These are phyloP conservation scores for Heteromeles arbutifolia DNA, from an alignment of 306 rosid species.

Conservation along the genomic window DNA sequence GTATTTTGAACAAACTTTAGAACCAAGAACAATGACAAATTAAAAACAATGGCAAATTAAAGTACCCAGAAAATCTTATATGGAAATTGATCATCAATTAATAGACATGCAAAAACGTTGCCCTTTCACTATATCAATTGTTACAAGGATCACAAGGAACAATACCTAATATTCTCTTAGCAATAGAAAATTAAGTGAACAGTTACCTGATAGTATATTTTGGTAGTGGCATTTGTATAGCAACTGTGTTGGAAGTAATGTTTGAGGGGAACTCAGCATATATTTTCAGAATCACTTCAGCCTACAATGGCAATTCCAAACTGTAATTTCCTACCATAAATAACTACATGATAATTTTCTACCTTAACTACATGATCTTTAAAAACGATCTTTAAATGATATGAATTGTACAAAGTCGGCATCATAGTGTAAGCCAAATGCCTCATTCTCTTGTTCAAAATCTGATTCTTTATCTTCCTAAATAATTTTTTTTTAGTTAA, in stretches of 20 bases:
- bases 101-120: neutral
- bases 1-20: neutral
- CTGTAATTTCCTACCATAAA: neutral
- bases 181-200: neutral
- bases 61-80: neutral
- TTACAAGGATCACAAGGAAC: conserved; percentile 2
- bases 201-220: conserved; percentile 42
- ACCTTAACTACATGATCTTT: neutral
- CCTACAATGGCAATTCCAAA: conserved; percentile 35
- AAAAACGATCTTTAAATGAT: neutral
- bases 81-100: neutral
- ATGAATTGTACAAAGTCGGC: neutral
- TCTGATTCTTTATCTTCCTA: neutral
- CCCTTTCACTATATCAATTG: conserved; percentile 10
- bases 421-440: neutral
- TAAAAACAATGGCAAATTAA: neutral
- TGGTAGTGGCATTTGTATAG: conserved; percentile 76
- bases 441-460: neutral
- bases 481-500: neutral
- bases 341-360: neutral
- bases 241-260: conserved; percentile 65
- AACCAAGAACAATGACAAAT: neutral
- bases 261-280: conserved; percentile 69
- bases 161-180: conserved; percentile 22
- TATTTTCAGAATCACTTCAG: conserved; percentile 64